phyloP scores from a whole-genome alignment of 2,329 filamentous ascomycete species.

The Aspergillus spinulosporus region DNA sequence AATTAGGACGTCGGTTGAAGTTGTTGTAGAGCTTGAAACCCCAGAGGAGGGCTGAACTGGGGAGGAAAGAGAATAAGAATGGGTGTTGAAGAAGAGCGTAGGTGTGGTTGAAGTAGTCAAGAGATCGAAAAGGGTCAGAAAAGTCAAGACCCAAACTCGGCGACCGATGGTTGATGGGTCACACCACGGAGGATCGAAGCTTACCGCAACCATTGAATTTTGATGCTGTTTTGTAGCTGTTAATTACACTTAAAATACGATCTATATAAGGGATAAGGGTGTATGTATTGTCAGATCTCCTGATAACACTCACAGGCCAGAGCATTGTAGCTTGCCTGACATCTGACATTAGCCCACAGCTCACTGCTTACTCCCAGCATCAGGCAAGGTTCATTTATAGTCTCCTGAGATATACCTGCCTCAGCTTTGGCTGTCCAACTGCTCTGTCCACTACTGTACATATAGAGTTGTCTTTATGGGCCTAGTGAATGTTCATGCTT shows the following conservation, averaged over 20 bases:
- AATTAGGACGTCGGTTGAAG: conserved; percentile 9
- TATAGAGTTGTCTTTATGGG: no score
- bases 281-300: conserved; percentile 6
- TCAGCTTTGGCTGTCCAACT: no score
- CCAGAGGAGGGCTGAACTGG: not conserved
- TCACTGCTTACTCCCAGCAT: not conserved
- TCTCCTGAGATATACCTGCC: not conserved
- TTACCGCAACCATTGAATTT: conserved; percentile 6
- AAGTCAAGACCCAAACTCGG: conserved; percentile 3
- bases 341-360: not conserved
- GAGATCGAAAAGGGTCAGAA: not conserved
- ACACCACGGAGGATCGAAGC: conserved; percentile 16
- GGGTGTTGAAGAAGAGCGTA: conserved; percentile 9
- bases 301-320: not conserved
- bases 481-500: not conserved
- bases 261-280: not conserved
- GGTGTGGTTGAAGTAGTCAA: not conserved
- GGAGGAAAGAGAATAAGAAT: conserved; percentile 4
- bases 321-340: not conserved
- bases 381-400: not conserved
- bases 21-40: not conserved
- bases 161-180: conserved; percentile 1
- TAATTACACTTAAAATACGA: not conserved
- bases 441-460: no score
- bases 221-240: not conserved